Evolutionary conservation across 2,329 filamentous ascomycete genomes (phyloP).

Genomic region (Diaporthe nobilis): DNA sequence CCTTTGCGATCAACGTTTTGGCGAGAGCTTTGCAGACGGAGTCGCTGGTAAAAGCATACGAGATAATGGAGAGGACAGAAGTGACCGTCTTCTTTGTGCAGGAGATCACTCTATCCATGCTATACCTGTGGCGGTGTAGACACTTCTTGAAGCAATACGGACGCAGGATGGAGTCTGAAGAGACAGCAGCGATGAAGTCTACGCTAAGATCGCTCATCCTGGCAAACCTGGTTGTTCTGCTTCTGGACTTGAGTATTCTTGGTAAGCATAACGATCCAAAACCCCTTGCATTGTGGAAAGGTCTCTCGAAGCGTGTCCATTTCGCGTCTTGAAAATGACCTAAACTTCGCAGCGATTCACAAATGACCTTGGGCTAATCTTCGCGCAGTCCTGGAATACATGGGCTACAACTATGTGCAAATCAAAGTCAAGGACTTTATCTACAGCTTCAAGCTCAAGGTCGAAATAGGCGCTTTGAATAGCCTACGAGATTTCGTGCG

Average conservation of each 20-base stretch:
- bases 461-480: conserved; percentile 70
- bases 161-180: conserved; percentile 54
- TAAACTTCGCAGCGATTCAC: background rate
- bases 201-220: conserved; percentile 51
- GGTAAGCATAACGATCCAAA: background rate
- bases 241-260: conserved; percentile 57
- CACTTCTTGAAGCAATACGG: conserved; percentile 57
- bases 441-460: conserved; percentile 63
- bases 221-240: conserved; percentile 58
- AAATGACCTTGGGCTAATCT: background rate
- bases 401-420: conserved; percentile 56
- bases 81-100: conserved; percentile 60
- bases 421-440: conserved; percentile 57
- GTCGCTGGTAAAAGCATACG: conserved; percentile 44
- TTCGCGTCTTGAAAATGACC: background rate
- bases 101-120: conserved; percentile 59
- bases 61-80: conserved; percentile 52
- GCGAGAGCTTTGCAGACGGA: conserved; percentile 42
- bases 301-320: too few relatives aligned
- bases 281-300: too few relatives aligned
- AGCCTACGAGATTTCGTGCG: conserved; percentile 47
- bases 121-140: conserved; percentile 68
- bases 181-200: conserved; percentile 17
- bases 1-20: conserved; percentile 60
- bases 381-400: conserved; percentile 52